Evolutionary conservation across 2,329 filamentous ascomycete genomes (phyloP), one percentile per base, ranked within the genome.

Genomic region (Alternaria sp.): DNA sequence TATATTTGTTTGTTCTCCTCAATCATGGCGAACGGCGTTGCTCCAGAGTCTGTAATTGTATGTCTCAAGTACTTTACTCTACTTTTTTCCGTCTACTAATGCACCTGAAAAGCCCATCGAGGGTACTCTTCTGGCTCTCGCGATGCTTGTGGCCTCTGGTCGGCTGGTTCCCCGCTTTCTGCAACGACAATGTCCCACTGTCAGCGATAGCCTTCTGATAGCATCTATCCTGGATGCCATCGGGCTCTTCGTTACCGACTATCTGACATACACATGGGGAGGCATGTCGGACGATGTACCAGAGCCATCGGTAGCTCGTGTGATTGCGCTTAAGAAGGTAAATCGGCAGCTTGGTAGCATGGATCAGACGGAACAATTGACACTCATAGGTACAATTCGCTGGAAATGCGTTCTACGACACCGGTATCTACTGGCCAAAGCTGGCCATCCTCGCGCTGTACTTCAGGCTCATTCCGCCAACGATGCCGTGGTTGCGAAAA

Each of bases 401-500:
- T 5, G 66, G 64, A 6, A 69, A 66, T 46, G 62, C 60, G 9
- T 69, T 69, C 41, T 69, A 69, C 18, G 66, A 69, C 12, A 66
- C 60, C 16, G 66, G 66, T 4, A 69, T 69, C n/a, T 69, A 69
- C 36, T 40, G 59, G 40, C 66, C 64, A 34, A 69, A 69, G 53
- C 48, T 69, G 10, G 64, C 66, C 3, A 65, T 67, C 9, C 40
- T 69, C 3, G 64, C 66, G 3, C 44, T 69, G 2, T 69, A 69
- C 53, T 66, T 59, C 49, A 55, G 63, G 38, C 59, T 69, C 18
- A 62, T 69, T 6, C 66, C 66, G 38, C 56, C 54, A 2, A 67
- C 66, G 6, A 67, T 67, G 64, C 64, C 62, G n/a, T 63, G 54
- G 57, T 56, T 67, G 25, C 59, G 60, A 46, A 69, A 61, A 40